phyloP scores from a whole-genome alignment of 2,329 filamentous ascomycete species.

The Penicillium decumbens region DNA sequence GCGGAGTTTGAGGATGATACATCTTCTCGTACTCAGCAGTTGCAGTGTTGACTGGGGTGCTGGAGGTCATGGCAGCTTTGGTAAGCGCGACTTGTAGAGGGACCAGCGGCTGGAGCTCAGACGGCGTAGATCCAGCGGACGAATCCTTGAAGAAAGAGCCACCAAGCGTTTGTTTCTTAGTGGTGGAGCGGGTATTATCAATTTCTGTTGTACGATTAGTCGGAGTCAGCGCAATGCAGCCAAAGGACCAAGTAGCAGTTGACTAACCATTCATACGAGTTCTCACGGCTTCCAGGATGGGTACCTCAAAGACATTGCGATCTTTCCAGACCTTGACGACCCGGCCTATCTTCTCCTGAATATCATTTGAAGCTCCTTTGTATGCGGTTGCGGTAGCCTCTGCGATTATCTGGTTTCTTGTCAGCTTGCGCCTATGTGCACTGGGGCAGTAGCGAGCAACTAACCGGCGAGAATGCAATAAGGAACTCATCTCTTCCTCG shows the following conservation, averaged over 20 bases:
- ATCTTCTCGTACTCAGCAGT: slow-evolving; percentile 81
- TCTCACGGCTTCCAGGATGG: slow-evolving; percentile 78
- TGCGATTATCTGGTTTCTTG: slow-evolving; percentile 60
- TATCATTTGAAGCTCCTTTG: slow-evolving; percentile 77
- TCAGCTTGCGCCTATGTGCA: slow-evolving; percentile 18
- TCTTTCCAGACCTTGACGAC: slow-evolving; percentile 95
- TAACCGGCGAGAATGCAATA: slow-evolving; percentile 74
- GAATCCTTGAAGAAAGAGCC: slow-evolving; percentile 66
- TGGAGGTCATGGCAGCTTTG: slow-evolving; percentile 66
- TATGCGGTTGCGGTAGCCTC: slow-evolving; percentile 90
- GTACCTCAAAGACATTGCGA: slow-evolving; percentile 73
- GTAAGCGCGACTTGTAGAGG: slow-evolving; percentile 67
- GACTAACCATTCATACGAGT: slow-evolving; percentile 67
- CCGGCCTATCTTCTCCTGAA: slow-evolving; percentile 79
- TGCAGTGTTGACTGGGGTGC: slow-evolving; percentile 63
- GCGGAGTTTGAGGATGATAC: slow-evolving; percentile 62
- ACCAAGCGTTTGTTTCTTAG: slow-evolving; percentile 55
- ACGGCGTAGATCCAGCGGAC: slow-evolving; percentile 55
- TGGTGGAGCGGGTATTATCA: slow-evolving; percentile 33
- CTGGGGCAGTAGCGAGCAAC: slow-evolving; percentile 13
- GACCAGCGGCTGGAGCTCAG: slow-evolving; percentile 72
- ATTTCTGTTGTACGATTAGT: slow-evolving; percentile 43
- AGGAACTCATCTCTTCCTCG: slow-evolving; percentile 90
- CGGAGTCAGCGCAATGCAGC: slow-evolving; percentile 5
- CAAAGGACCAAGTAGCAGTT: neutral